Evolutionary conservation across 495 filamentous ascomycete species (phyloP).

Genomic region (Annulohypoxylon bovei): DNA sequence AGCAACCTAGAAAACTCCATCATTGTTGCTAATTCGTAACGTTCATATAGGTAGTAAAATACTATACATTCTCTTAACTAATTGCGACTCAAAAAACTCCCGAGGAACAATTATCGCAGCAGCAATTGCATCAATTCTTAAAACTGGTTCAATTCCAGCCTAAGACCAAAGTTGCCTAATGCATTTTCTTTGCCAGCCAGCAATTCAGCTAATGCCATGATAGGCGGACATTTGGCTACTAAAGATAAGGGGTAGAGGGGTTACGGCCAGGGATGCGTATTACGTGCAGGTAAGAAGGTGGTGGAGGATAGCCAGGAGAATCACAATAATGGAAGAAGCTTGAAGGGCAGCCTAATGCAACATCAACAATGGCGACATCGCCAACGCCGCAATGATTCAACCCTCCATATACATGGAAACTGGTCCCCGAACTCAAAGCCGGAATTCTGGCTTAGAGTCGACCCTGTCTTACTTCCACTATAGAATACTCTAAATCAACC

Average conservation of each 20-base stretch:
- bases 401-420: neutral
- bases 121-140: too few species aligned
- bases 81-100: too few species aligned
- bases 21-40: neutral
- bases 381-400: conserved; percentile 1
- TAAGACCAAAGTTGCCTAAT: too few species aligned
- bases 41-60: neutral
- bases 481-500: neutral
- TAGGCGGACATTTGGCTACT: neutral
- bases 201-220: neutral
- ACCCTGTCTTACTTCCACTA: neutral
- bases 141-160: too few species aligned
- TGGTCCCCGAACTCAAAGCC: neutral
- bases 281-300: neutral
- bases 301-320: neutral
- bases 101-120: too few species aligned
- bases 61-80: too few species aligned
- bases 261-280: neutral
- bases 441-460: neutral
- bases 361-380: neutral
- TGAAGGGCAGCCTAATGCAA: neutral
- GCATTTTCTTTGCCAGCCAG: too few species aligned
- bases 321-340: neutral
- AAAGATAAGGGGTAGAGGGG: neutral
- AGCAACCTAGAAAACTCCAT: neutral